Evolutionary conservation across 139 green algal species (phyloP).

Genomic region (Coccomyxa sp.): DNA sequence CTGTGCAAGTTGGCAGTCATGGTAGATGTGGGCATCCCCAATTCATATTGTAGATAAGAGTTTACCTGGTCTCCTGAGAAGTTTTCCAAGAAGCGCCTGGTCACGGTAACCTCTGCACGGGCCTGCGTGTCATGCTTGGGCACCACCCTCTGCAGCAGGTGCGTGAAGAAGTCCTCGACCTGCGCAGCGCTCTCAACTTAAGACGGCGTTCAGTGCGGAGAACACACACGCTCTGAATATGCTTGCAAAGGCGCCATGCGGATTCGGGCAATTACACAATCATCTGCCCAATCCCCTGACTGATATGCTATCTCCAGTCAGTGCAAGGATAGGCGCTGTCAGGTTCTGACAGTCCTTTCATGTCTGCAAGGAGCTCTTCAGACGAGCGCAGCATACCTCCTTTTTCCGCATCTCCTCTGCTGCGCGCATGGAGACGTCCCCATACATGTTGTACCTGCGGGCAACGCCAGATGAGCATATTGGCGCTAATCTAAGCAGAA

Average conservation of each 20-base stretch:
- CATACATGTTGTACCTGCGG: conserved; percentile 85
- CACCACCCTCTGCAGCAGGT: conserved; percentile 84
- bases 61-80: conserved; percentile 93
- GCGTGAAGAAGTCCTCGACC: conserved; percentile 80
- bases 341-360: not conserved
- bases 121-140: conserved; percentile 87
- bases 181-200: conserved; percentile 6
- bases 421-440: conserved; percentile 70
- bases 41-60: too few relatives aligned
- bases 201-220: not conserved
- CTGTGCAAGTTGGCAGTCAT: too few relatives aligned
- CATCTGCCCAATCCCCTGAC: not conserved
- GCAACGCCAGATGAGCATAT: not conserved
- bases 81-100: conserved; percentile 92
- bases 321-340: not conserved
- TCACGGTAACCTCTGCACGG: conserved; percentile 80
- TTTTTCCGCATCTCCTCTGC: conserved; percentile 68
- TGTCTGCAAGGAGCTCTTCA: not conserved
- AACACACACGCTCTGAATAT: not conserved
- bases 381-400: conserved; percentile 29
- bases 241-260: not conserved
- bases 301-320: not conserved
- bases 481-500: not conserved
- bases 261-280: not conserved
- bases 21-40: too few relatives aligned